Percentiles rank a stretch among this genome's conserved stretches.
phyloP scores from a whole-genome alignment of 2,329 filamentous ascomycete species.

The Pseudonectria buxi region DNA sequence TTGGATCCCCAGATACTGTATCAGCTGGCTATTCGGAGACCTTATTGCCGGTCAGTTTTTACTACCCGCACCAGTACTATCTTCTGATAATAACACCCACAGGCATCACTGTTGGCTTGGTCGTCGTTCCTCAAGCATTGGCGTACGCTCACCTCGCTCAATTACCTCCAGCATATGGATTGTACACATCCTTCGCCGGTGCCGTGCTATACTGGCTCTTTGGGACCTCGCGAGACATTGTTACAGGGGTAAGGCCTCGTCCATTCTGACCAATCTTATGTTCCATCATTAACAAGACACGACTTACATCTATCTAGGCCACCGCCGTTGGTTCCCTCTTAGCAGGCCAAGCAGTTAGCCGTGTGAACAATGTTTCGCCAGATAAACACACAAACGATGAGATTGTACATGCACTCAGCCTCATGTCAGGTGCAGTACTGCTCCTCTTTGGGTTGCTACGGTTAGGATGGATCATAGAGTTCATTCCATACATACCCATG shows the following conservation, averaged over 20 bases:
- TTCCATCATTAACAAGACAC: not conserved
- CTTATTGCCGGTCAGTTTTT: constrained; percentile 55
- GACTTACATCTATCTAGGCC: constrained; percentile 37
- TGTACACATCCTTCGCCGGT: constrained; percentile 79
- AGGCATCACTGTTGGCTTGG: constrained; percentile 49
- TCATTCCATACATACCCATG: constrained; percentile 44
- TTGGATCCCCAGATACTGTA: constrained; percentile 67
- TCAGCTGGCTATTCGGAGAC: constrained; percentile 67
- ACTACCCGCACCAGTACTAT: not conserved
- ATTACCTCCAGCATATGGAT: constrained; percentile 60
- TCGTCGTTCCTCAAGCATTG: constrained; percentile 75
- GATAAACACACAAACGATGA: constrained; percentile 30
- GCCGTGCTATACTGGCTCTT: constrained; percentile 78
- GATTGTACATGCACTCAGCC: constrained; percentile 37
- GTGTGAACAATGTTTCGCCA: constrained; percentile 29
- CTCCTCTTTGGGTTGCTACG: constrained; percentile 39
- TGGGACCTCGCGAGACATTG: constrained; percentile 79
- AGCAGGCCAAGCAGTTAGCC: constrained; percentile 39
- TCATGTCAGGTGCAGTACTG: constrained; percentile 39
- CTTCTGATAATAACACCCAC: not conserved
- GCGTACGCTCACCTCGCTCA: constrained; percentile 69
- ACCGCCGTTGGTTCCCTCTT: constrained; percentile 46
- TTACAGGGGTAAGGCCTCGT: constrained; percentile 51
- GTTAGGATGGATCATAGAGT: constrained; percentile 45
- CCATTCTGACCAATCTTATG: rapidly evolving